Conservation (phyloP, 192 early-diverging fungal species). For the Gigaspora rosea region DNA sequence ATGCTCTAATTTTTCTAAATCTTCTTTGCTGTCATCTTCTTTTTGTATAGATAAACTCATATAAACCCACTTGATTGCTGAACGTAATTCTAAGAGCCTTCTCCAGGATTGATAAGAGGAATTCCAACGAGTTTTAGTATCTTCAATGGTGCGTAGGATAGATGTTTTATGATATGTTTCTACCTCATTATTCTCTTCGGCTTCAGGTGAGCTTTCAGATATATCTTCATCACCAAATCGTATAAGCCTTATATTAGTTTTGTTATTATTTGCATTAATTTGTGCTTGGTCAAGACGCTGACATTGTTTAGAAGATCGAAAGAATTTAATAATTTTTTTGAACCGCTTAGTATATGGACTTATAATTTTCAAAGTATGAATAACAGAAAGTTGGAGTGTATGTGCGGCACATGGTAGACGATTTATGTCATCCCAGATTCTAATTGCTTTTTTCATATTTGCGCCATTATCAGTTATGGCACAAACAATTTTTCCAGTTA, state of each 20-base stretch:
- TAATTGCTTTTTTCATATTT: conserved; percentile 22
- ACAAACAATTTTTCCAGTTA: conserved; percentile 19
- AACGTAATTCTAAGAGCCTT: background rate
- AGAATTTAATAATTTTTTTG: conserved; percentile 1
- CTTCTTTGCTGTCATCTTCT: background rate
- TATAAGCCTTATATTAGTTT: background rate
- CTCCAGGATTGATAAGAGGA: background rate
- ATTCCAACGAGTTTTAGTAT: conserved; percentile 7
- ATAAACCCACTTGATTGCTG: background rate
- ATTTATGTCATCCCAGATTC: background rate
- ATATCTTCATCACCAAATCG: too few species aligned
- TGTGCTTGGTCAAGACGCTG: conserved; percentile 4
- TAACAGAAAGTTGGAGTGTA: conserved; percentile 20
- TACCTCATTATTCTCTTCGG: background rate
- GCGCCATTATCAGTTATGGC: conserved; percentile 6
- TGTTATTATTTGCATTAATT: background rate
- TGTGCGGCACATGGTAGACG: background rate
- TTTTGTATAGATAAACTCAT: background rate
- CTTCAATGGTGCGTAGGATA: background rate
- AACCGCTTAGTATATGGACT: background rate
- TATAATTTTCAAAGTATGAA: conserved; percentile 7
- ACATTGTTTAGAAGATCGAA: conserved; percentile 8
- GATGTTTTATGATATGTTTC: background rate
- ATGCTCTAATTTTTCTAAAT: background rate
- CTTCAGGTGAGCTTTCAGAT: background rate